Evolutionary conservation across 2,329 filamentous ascomycete genomes (phyloP), one percentile per base, ranked within the genome.

Genomic region (Fusarium coicis): DNA sequence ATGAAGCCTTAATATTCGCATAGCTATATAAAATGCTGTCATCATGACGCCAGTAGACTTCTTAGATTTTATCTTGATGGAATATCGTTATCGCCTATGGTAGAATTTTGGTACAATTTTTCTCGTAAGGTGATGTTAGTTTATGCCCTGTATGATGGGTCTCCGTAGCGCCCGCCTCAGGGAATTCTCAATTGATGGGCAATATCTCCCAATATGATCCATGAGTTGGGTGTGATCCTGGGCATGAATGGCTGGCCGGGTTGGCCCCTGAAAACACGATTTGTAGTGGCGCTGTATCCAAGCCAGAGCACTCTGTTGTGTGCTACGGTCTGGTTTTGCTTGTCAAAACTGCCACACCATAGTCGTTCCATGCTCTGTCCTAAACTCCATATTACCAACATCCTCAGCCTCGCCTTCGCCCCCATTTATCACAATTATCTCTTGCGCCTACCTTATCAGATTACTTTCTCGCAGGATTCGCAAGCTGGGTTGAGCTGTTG

Each of bases 321-420:
- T 56, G 57, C 66, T 57, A 36, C 44, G 37, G 28, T 58, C 58
- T 66, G 62, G 54, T 70, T 67, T 64, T 59, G 55, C 67, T 52
- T 49, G 60, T 56, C 55, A 58, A 73, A 70, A 36, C 49, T 53
- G 63, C 62, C 72, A 72, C 66, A 72, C 54, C 44, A 71, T 47
- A 74, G 39, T 36, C 40, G 23, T 28, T 66, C 61, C 56, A 57
- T 43, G 55, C 67, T 67, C 50, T 46, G 47, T 62, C 55, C 30
- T 65, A 74, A 72, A 57, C 46, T 56, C 42, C 54, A 34, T n/a
- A 68, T 68, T 56, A 49, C 56, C 67, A 74, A 59, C 67, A 64
- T 72, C 36, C 42, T 74, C 53, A 74, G 57, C 36, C 55, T 74
- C 69, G 44, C 61, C 50, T 43, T 63, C 39, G 52, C 56, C 37